Percentiles rank a stretch among this genome's conserved stretches.
phyloP scores from a whole-genome alignment of 2,329 filamentous ascomycete genomes.

The Cladophialophora yegresii region DNA sequence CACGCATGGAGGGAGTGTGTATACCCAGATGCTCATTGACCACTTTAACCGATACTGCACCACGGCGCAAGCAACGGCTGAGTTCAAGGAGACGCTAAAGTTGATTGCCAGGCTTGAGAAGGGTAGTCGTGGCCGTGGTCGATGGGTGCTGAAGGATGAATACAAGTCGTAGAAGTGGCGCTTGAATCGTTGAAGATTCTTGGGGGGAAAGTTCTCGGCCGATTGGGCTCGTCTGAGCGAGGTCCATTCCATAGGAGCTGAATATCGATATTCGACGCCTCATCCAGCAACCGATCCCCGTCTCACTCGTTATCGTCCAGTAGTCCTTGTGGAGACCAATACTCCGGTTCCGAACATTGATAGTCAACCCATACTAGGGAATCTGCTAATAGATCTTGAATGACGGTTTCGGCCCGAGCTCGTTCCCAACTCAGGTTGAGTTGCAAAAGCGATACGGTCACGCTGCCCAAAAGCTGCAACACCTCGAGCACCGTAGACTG shows the following conservation, averaged over 20 bases:
- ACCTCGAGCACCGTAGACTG: constrained; percentile 91
- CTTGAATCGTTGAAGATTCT: not conserved
- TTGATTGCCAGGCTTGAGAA: constrained; percentile 71
- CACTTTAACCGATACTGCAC: constrained; percentile 83
- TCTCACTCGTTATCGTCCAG: constrained; percentile 47
- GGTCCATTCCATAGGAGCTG: not conserved
- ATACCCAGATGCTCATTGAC: constrained; percentile 82
- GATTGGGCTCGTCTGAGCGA: not conserved
- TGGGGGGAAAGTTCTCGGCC: too few species aligned
- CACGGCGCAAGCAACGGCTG: constrained; percentile 66
- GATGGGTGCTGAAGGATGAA: constrained; percentile 63
- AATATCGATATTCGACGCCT: not conserved
- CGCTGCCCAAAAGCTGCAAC: constrained; percentile 83
- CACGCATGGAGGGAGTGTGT: constrained; percentile 73
- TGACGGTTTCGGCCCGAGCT: constrained; percentile 80
- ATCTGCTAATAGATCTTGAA: constrained; percentile 85
- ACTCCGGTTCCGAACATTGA: constrained; percentile 83
- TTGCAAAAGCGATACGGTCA: constrained; percentile 85
- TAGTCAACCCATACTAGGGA: constrained; percentile 93
- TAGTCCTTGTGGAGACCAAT: constrained; percentile 66
- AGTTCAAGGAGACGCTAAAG: constrained; percentile 81
- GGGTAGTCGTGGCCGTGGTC: constrained; percentile 53
- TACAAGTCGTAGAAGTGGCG: constrained; percentile 41
- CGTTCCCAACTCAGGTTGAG: constrained; percentile 83
- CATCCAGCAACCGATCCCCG: not conserved